Conservation (phyloP, 78 protist genomes). For the Guillardia theta region DNA sequence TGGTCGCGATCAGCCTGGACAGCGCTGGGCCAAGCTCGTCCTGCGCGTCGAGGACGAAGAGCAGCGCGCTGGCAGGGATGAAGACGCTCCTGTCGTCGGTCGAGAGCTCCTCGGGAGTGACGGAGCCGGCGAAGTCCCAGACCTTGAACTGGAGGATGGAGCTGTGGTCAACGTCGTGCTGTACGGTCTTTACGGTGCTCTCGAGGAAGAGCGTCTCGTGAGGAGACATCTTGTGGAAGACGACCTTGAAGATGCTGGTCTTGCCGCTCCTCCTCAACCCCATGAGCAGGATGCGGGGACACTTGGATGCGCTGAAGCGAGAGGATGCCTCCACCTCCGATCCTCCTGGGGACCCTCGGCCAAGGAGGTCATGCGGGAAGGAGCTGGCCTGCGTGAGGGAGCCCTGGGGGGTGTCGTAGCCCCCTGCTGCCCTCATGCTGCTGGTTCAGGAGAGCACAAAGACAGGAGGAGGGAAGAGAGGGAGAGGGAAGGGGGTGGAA, state of each 20-base stretch:
- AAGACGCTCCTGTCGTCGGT: conserved; percentile 75
- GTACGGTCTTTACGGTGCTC: conserved; percentile 72
- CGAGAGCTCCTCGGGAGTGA: not conserved
- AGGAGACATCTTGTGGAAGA: conserved; percentile 94
- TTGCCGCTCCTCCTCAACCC: conserved; percentile 54
- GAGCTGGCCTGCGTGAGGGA: too few relatives aligned
- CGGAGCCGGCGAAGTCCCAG: conserved; percentile 80
- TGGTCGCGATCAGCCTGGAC: conserved; percentile 60
- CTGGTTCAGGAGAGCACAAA: too few relatives aligned
- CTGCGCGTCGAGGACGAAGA: conserved; percentile 91
- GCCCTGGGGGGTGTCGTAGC: not conserved
- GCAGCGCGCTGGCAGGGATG: conserved; percentile 87
- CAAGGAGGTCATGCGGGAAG: too few relatives aligned
- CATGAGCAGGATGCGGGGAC: conserved; percentile 70
- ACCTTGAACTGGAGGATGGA: conserved; percentile 89
- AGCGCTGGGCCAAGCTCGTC: conserved; percentile 52
- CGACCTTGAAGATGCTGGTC: conserved; percentile 54
- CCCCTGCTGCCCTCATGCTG: not conserved
- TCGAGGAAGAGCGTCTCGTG: conserved; percentile 94
- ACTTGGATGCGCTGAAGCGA: not conserved
- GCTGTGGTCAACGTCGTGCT: conserved; percentile 70
- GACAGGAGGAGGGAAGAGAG: too few relatives aligned
- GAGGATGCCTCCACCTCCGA: not conserved
- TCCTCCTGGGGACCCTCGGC: too few relatives aligned
- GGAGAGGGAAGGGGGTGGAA: too few relatives aligned